A percentile compares a stretch with the other conserved stretches of the same genome.
These are phyloP conservation scores for Podaxis sp. DNA, from an alignment of 768 basidiomycete genomes.

Conservation along the genomic window DNA sequence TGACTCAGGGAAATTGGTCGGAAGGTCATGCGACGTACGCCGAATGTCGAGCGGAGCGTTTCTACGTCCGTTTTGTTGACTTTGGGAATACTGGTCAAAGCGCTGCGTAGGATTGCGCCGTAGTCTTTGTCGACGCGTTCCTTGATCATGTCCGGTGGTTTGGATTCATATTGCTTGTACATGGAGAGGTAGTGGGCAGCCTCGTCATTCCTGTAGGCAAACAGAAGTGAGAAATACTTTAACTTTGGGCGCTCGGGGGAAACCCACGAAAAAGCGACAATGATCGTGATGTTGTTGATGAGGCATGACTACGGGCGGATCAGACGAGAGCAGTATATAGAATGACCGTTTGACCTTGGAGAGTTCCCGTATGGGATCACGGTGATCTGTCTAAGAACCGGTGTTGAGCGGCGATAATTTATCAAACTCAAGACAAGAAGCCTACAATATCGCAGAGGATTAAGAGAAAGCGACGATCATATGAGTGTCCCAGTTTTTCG, in stretches of 20 bases:
- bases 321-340: background rate
- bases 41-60: conserved; percentile 87
- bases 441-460: conserved; percentile 90
- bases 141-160: conserved; percentile 89
- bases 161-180: conserved; percentile 93
- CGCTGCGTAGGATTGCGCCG: conserved; percentile 69
- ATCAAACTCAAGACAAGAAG: background rate
- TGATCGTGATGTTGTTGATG: conserved; percentile 89
- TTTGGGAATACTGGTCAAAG: conserved; percentile 84
- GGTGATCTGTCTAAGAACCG: conserved; percentile 73
- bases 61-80: conserved; percentile 98
- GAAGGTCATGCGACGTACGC: conserved; percentile 49
- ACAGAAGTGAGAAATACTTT: conserved; percentile 1
- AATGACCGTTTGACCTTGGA: conserved; percentile 56
- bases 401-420: background rate
- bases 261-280: conserved; percentile 79
- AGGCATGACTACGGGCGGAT: conserved; percentile 57
- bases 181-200: conserved; percentile 87
- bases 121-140: conserved; percentile 93
- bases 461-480: conserved; percentile 80
- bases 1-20: background rate
- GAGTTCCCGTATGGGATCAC: conserved; percentile 86
- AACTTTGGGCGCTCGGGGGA: background rate
- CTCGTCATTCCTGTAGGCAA: conserved; percentile 67
- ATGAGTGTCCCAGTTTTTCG: conserved; percentile 76